These are phyloP conservation scores for Podospora australis DNA, from an alignment of 495 filamentous ascomycete species.

Conservation along the genomic window DNA sequence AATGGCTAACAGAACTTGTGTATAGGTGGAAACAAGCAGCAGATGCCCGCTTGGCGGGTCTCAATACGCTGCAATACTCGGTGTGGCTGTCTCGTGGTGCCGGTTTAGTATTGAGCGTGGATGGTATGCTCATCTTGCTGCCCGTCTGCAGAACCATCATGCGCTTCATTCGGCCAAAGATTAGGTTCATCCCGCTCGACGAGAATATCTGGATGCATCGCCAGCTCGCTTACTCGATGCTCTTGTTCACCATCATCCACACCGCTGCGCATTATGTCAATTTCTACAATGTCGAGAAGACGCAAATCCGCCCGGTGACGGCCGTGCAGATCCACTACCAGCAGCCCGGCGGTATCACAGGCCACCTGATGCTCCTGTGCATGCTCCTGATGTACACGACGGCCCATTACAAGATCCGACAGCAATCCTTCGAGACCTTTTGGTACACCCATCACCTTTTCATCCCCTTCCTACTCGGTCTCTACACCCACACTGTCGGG, in stretches of 20 bases:
- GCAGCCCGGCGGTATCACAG: slow-evolving; percentile 84
- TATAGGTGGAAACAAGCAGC: slow-evolving; percentile 68
- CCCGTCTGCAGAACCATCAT: slow-evolving; percentile 93
- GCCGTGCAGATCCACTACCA: slow-evolving; percentile 94
- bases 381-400: slow-evolving; percentile 99
- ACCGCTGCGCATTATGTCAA: slow-evolving; percentile 86
- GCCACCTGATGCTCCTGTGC: slow-evolving; percentile 96
- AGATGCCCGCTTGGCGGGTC: slow-evolving; percentile 58
- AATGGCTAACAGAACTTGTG: slow-evolving; percentile 16
- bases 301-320: slow-evolving; percentile 69
- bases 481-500: slow-evolving; percentile 93
- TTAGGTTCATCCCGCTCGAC: slow-evolving; percentile 83
- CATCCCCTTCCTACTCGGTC: slow-evolving; percentile 84
- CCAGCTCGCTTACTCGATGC: slow-evolving; percentile 83
- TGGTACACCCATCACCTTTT: slow-evolving; percentile 99
- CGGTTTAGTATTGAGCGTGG: slow-evolving; percentile 71
- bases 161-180: slow-evolving; percentile 74
- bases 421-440: slow-evolving; percentile 96
- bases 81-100: slow-evolving; percentile 96
- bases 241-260: slow-evolving; percentile 77
- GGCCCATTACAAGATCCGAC: slow-evolving; percentile 84
- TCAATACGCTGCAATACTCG: slow-evolving; percentile 79
- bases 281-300: slow-evolving; percentile 92
- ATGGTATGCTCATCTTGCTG: slow-evolving; percentile 80
- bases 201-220: slow-evolving; percentile 96